phyloP scores from a whole-genome alignment of 2,329 filamentous ascomycete species.

The Zelopaecilomyces penicillatus region DNA sequence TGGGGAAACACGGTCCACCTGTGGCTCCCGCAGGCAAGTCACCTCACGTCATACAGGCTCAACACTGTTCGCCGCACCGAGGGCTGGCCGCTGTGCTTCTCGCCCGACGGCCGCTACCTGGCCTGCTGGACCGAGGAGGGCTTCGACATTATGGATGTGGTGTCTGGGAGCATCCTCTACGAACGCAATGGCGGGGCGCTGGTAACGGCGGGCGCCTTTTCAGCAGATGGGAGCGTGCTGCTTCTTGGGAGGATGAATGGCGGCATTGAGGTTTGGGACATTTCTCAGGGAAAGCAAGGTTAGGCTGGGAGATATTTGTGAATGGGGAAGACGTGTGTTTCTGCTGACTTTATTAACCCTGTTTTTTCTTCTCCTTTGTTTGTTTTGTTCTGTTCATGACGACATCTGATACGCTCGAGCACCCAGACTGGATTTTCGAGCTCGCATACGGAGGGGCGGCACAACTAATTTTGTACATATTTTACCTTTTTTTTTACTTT shows the following conservation, averaged over 20 bases:
- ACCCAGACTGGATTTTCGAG: no score
- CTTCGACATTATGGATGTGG: slow-evolving; percentile 32
- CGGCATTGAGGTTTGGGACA: slow-evolving; percentile 25
- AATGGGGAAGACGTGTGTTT: background rate
- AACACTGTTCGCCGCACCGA: slow-evolving; percentile 24
- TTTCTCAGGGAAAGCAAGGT: slow-evolving; percentile 3
- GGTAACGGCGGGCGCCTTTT: slow-evolving; percentile 29
- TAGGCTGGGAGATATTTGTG: slow-evolving; percentile 6
- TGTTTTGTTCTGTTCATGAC: no score
- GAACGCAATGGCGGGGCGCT: slow-evolving; percentile 17
- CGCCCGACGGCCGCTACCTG: slow-evolving; percentile 29
- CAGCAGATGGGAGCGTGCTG: slow-evolving; percentile 20
- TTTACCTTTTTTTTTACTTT: no score
- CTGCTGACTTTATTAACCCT: background rate
- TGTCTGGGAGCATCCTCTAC: slow-evolving; percentile 23
- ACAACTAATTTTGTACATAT: no score
- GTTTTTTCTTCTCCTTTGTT: background rate
- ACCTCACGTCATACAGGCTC: slow-evolving; percentile 28
- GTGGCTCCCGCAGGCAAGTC: slow-evolving; percentile 26
- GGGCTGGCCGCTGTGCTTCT: slow-evolving; percentile 33
- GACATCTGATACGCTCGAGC: no score
- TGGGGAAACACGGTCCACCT: slow-evolving; percentile 31
- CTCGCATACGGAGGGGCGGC: no score
- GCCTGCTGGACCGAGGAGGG: slow-evolving; percentile 32
- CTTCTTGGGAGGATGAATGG: slow-evolving; percentile 28